phyloP scores from a whole-genome alignment of 805 yeast species.

The Suhomyces sp. region DNA sequence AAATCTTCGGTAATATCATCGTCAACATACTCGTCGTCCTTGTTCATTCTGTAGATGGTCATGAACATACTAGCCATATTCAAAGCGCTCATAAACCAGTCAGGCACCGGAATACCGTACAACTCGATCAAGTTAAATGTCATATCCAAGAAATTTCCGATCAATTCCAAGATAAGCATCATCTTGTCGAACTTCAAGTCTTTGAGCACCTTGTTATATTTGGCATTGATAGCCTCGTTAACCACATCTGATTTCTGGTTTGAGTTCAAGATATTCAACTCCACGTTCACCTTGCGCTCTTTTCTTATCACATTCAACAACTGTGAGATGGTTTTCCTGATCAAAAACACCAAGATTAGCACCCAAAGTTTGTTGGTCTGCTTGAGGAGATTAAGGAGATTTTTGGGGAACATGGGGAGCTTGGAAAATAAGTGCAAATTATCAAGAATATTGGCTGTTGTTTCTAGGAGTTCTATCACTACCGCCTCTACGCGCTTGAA shows the following conservation, averaged over 20 bases:
- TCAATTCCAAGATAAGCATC: slow-evolving; percentile 39
- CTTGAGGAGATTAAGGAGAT: slow-evolving; percentile 27
- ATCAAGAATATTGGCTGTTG: slow-evolving; percentile 38
- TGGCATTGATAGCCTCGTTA: slow-evolving; percentile 25
- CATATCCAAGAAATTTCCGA: slow-evolving; percentile 42
- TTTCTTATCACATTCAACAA: slow-evolving; percentile 38
- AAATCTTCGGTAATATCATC: slow-evolving; percentile 43
- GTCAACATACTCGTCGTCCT: slow-evolving; percentile 44
- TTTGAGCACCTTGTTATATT: slow-evolving; percentile 38
- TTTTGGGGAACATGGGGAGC: slow-evolving; percentile 42
- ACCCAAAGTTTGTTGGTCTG: slow-evolving; percentile 46
- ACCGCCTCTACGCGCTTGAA: slow-evolving; percentile 30
- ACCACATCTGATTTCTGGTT: slow-evolving; percentile 14
- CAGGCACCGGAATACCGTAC: slow-evolving; percentile 34
- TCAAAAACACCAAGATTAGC: slow-evolving; percentile 37
- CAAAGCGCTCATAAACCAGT: slow-evolving; percentile 40
- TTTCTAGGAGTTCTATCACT: slow-evolving; percentile 31
- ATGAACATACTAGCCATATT: slow-evolving; percentile 43
- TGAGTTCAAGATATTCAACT: slow-evolving; percentile 28
- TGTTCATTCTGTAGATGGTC: slow-evolving; percentile 49
- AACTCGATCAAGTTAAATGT: slow-evolving; percentile 39
- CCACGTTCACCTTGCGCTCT: slow-evolving; percentile 36
- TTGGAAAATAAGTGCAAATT: slow-evolving; percentile 41
- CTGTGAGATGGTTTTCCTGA: slow-evolving; percentile 41
- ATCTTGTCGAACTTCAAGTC: slow-evolving; percentile 42